Evolutionary conservation across 306 rosid genomes (phyloP), one percentile per base, ranked within the genome.

Genomic region (Lathyrus tuberosus): DNA sequence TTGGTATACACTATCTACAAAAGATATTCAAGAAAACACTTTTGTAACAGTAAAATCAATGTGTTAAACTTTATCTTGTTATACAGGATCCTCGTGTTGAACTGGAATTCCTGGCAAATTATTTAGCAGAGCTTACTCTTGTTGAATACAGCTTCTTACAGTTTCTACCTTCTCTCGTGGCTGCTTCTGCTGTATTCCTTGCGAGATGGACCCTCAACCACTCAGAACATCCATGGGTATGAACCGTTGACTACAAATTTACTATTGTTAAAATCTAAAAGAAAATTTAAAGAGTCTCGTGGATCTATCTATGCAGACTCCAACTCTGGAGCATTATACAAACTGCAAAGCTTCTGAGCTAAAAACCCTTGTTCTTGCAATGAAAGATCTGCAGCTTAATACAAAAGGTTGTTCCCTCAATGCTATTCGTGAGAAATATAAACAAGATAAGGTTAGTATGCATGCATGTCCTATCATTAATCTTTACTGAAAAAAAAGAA

Each of bases 141-240:
- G 84, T 80, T 17, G 91, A 89, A 61, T 86, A 90, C 80, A 76
- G 82, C 78, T 90, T 88, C 83, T 75, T 92, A 51, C 85, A 81
- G 65, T 89, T 86, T 81, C 84, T 88, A 69, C 96, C 98, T 62
- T 92, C 96, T 67, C 83, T 80, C 22, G 66, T 88, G 49, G 98
- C 98, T 62, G 96, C 96, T 60, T 88, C 98, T 37, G 93, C 88
- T 53, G 89, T 92, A 13, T 90, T 90, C 84, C 95, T 92, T 30
- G 96, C 98, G 31, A 92, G 84, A 86, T 92, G 98, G 98, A 88
- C 90, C 13, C 88, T 90, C 62, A 65, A 81, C 76, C 87, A 83
- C 30, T 78, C 84, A 61, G 88, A 86, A 62, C 83, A 88, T 70
- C 96, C 98, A 73, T 89, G 96, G 98, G 98, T 89, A 47, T 71